Conservation (phyloP, 495 filamentous ascomycete genomes). For the Pseudoneurospora amorphoporcata region DNA sequence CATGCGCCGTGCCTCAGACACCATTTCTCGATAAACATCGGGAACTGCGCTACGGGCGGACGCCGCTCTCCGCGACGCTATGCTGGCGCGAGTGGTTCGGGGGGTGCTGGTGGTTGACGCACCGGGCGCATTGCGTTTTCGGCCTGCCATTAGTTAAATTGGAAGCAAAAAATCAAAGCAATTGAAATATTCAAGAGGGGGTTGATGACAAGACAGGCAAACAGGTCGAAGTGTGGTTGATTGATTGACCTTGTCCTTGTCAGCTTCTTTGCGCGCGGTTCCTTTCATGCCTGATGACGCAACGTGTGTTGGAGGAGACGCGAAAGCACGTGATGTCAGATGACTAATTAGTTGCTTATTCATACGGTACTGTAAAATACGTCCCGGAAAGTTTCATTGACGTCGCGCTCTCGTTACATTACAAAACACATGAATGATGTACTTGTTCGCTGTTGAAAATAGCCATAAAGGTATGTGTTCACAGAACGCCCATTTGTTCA, state of each 20-base stretch:
- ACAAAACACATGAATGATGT: neutral
- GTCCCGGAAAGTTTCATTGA: too few relatives aligned
- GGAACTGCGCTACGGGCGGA: slow-evolving; percentile 1
- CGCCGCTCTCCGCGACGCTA: slow-evolving; percentile 1
- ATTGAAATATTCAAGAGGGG: neutral
- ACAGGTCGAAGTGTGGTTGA: neutral
- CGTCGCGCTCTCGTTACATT: neutral
- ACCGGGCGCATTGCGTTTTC: slow-evolving; percentile 14
- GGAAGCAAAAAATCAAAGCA: neutral
- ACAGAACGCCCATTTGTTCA: neutral
- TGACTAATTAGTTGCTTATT: neutral
- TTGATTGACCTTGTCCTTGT: neutral
- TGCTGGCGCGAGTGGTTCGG: slow-evolving; percentile 6
- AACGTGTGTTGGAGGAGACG: neutral
- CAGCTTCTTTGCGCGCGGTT: neutral
- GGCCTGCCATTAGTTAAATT: slow-evolving; percentile 9
- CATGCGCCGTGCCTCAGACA: slow-evolving; percentile 3
- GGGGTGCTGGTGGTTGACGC: slow-evolving; percentile 1
- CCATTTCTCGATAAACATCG: slow-evolving; percentile 13
- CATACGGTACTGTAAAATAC: neutral
- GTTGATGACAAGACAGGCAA: neutral
- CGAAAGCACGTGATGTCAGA: neutral
- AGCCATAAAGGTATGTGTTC: neutral
- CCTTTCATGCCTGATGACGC: neutral
- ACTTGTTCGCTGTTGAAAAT: neutral